Evolutionary conservation across 352 stramenopile species (phyloP).

Genomic region (Globisporangium nodosum): DNA sequence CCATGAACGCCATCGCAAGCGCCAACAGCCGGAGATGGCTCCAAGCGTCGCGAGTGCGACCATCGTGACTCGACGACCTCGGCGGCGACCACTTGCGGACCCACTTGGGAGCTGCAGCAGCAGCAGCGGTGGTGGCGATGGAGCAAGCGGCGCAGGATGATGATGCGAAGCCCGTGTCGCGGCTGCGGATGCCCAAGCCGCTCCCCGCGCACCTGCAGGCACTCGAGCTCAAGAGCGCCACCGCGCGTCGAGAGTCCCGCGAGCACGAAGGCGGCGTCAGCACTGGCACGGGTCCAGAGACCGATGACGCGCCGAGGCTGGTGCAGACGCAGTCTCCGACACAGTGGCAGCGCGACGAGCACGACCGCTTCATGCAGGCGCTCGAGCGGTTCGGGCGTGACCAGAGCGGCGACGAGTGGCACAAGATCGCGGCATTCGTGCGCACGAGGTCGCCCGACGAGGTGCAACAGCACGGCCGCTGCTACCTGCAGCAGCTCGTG

Average conservation of each 20-base stretch:
- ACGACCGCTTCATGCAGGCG: conserved; percentile 75
- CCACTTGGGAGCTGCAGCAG: not conserved
- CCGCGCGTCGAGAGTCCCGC: not conserved
- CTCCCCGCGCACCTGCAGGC: conserved; percentile 15
- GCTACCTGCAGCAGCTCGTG: conserved; percentile 74
- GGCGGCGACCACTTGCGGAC: not conserved
- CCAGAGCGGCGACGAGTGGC: conserved; percentile 55
- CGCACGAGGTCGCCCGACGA: conserved; percentile 61
- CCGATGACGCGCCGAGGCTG: not conserved
- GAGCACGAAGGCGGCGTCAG: not conserved
- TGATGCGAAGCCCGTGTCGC: conserved; percentile 5
- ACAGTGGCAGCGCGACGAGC: conserved; percentile 61
- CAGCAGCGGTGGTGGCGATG: not conserved
- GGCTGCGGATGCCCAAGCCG: conserved; percentile 13
- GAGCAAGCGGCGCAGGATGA: not conserved
- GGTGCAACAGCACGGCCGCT: conserved; percentile 55
- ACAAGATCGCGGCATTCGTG: conserved; percentile 66
- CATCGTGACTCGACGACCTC: not conserved
- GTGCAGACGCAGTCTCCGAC: not conserved
- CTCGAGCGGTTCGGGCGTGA: conserved; percentile 61
- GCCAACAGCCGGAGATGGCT: not conserved
- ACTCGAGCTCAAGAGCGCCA: conserved; percentile 6
- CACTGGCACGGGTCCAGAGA: not conserved
- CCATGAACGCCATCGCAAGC: too few species aligned
- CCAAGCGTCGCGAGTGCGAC: not conserved